Evolutionary conservation across 345 rosid genomes (phyloP).

Genomic region (Syzygium aqueum): DNA sequence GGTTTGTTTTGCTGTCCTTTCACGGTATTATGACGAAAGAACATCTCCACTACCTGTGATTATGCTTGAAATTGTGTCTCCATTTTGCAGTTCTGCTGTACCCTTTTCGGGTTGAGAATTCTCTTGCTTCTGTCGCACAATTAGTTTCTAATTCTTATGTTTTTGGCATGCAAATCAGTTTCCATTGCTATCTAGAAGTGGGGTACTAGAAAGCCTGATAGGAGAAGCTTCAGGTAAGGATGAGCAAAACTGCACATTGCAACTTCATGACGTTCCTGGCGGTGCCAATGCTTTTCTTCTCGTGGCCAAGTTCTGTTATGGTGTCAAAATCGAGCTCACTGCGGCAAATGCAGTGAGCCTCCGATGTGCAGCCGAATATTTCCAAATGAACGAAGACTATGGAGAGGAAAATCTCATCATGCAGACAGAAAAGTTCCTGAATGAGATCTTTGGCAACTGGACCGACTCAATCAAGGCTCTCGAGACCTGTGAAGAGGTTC

Average conservation of each 20-base stretch:
- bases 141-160: not conserved
- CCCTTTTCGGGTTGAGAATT: not conserved
- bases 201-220: constrained; percentile 42
- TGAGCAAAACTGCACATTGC: constrained; percentile 34
- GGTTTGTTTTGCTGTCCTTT: not conserved
- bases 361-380: constrained; percentile 81
- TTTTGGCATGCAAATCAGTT: constrained; percentile 37
- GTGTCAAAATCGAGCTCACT: constrained; percentile 61
- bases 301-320: constrained; percentile 79
- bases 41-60: not conserved
- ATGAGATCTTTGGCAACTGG: constrained; percentile 58
- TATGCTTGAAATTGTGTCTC: not conserved
- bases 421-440: constrained; percentile 61
- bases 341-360: constrained; percentile 58
- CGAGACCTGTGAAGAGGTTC: constrained; percentile 60
- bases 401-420: constrained; percentile 68
- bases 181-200: constrained; percentile 80
- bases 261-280: constrained; percentile 80
- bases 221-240: constrained; percentile 26
- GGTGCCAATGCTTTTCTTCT: constrained; percentile 69
- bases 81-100: no score
- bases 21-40: not conserved
- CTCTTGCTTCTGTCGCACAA: not conserved
- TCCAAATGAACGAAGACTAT: constrained; percentile 64
- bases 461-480: constrained; percentile 66